Percentiles rank a stretch among this genome's conserved stretches.
Conservation (phyloP, 768 basidiomycete genomes). For the Suillus alpinus region DNA sequence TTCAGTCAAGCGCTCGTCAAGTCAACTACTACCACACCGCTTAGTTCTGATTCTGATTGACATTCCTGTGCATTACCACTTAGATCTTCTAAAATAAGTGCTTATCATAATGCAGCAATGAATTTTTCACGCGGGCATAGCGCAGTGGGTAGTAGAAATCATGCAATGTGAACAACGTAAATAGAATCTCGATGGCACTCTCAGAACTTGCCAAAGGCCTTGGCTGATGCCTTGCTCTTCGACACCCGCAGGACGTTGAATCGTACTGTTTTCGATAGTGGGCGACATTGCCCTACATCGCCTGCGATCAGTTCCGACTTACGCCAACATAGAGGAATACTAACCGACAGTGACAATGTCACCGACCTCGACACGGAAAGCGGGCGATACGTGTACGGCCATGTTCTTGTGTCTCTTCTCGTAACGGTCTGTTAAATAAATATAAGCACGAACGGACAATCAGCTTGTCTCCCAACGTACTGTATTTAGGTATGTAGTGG, state of each 20-base stretch:
- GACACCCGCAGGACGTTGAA: slow-evolving; percentile 98
- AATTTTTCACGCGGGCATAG: slow-evolving; percentile 28
- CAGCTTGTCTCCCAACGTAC: slow-evolving; percentile 45
- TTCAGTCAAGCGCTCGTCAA: background rate
- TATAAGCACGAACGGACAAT: slow-evolving; percentile 11
- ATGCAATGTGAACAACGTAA: slow-evolving; percentile 20
- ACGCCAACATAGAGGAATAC: slow-evolving; percentile 30
- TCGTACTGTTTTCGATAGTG: slow-evolving; percentile 96
- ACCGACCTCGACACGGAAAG: slow-evolving; percentile 96
- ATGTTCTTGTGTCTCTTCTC: slow-evolving; percentile 99
- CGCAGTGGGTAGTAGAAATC: slow-evolving; percentile 21
- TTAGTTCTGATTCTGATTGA: background rate
- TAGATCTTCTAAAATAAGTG: background rate
- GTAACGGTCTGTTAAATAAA: slow-evolving; percentile 74
- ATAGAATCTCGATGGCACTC: slow-evolving; percentile 8
- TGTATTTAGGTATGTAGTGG: slow-evolving; percentile 98
- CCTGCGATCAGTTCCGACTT: slow-evolving; percentile 1
- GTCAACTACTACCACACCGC: background rate
- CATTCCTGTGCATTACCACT: background rate
- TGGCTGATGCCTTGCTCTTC: slow-evolving; percentile 88
- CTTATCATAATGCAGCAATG: slow-evolving; percentile 8
- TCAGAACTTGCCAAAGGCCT: slow-evolving; percentile 95
- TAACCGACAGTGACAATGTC: slow-evolving; percentile 93
- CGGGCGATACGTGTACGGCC: slow-evolving; percentile 94
- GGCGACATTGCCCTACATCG: slow-evolving; percentile 88